phyloP scores from a whole-genome alignment of 345 rosid genomes.

The Rhodamnia rubescens region DNA sequence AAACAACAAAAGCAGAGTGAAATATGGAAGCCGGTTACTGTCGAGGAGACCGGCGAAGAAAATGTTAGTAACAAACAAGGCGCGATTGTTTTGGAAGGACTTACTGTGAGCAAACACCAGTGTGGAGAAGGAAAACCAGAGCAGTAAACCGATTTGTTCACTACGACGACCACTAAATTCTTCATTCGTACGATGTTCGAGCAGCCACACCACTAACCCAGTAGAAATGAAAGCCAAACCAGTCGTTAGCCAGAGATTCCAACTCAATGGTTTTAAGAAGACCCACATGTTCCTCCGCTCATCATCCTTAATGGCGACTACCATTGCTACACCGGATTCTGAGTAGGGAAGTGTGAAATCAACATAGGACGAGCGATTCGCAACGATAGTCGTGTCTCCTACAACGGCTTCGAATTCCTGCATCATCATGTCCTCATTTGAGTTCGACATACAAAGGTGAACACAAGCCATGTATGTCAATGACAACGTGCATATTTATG shows the following conservation, averaged over 20 bases:
- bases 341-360: slow-evolving; percentile 68
- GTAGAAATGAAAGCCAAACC: slow-evolving; percentile 40
- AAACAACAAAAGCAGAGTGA: not conserved
- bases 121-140: slow-evolving; percentile 44
- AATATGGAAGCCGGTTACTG: not conserved
- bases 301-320: slow-evolving; percentile 35
- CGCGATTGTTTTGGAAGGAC: slow-evolving; percentile 44
- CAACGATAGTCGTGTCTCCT: slow-evolving; percentile 50
- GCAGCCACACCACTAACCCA: slow-evolving; percentile 57
- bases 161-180: slow-evolving; percentile 47
- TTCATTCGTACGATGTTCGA: slow-evolving; percentile 59
- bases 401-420: slow-evolving; percentile 48
- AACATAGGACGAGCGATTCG: slow-evolving; percentile 27
- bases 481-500: no score
- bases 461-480: no score
- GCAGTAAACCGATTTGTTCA: slow-evolving; percentile 34
- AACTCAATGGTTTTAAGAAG: slow-evolving; percentile 54
- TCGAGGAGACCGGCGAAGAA: no score
- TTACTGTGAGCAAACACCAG: no score
- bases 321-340: slow-evolving; percentile 60
- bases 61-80: slow-evolving; percentile 6
- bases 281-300: slow-evolving; percentile 42
- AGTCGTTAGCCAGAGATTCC: slow-evolving; percentile 51
- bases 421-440: not conserved
- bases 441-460: not conserved